Percentiles rank a stretch among this genome's conserved stretches.
These are phyloP conservation scores for Aotearoamyces nothofagi DNA, from an alignment of 2,329 filamentous ascomycete genomes.

Conservation along the genomic window DNA sequence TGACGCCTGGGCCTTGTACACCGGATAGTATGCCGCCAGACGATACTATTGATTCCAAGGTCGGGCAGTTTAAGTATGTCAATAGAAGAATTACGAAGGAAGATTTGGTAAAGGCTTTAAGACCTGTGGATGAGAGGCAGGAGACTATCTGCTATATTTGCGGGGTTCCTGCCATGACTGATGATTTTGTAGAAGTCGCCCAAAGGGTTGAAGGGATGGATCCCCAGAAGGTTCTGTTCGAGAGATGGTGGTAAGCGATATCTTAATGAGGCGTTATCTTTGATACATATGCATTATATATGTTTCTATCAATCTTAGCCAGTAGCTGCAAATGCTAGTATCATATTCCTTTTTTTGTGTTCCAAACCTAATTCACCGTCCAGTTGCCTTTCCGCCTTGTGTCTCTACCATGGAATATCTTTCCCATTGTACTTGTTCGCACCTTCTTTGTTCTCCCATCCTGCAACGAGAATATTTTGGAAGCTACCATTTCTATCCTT, in stretches of 20 bases:
- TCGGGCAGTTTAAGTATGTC: slow-evolving; percentile 16
- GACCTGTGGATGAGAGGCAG: slow-evolving; percentile 19
- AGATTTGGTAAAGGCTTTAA: slow-evolving; percentile 27
- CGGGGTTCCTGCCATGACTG: slow-evolving; percentile 54
- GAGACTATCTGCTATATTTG: slow-evolving; percentile 49
- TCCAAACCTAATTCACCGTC: too few relatives aligned
- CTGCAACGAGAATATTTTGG: slow-evolving; percentile 3
- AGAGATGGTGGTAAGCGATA: slow-evolving; percentile 52
- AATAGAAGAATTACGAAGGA: slow-evolving; percentile 26
- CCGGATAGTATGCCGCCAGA: too few relatives aligned
- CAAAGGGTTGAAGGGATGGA: slow-evolving; percentile 25
- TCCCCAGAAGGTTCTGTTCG: slow-evolving; percentile 33
- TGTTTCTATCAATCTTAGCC: too few relatives aligned
- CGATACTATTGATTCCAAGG: slow-evolving; percentile 3
- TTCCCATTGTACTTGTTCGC: slow-evolving; percentile 3
- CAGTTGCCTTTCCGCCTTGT: too few relatives aligned
- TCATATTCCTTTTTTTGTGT: too few relatives aligned
- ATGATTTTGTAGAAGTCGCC: slow-evolving; percentile 37
- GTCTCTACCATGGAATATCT: slow-evolving; percentile 3
- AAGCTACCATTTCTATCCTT: slow-evolving; percentile 2
- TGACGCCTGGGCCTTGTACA: slow-evolving; percentile 17
- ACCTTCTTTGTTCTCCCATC: slow-evolving; percentile 4
- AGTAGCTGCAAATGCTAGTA: too few relatives aligned
- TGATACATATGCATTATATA: too few relatives aligned
- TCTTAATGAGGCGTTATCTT: too few relatives aligned